Conservation (phyloP, 2,329 filamentous ascomycete genomes). For the Ceratocystis diversiconidia region DNA sequence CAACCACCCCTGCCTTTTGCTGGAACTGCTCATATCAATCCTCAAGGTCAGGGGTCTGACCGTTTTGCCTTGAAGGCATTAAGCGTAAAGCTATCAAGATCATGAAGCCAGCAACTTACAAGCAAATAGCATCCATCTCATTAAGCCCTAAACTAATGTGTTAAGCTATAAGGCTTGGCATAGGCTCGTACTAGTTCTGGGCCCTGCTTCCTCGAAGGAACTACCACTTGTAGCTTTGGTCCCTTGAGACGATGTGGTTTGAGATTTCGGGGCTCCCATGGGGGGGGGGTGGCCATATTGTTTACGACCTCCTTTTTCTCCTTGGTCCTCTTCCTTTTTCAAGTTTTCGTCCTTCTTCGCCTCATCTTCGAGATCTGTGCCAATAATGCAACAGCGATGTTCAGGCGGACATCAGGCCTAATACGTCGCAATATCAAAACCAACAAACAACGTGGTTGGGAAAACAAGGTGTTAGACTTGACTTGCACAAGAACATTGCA, state of each 20-base stretch:
- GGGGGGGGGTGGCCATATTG: neutral
- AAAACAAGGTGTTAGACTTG: too few relatives aligned
- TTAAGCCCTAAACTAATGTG: neutral
- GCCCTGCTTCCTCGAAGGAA: neutral
- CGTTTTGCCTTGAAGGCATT: too few relatives aligned
- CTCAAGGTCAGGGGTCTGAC: too few relatives aligned
- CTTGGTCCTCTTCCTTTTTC: neutral
- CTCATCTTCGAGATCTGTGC: neutral
- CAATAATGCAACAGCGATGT: neutral
- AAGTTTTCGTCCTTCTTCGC: neutral
- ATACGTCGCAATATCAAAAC: neutral
- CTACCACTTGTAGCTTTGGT: neutral
- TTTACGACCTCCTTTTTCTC: neutral
- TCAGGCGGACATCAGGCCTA: neutral
- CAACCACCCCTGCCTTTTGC: neutral
- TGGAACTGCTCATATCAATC: neutral
- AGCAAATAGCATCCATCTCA: neutral
- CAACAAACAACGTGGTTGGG: too few relatives aligned
- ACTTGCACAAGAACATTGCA: neutral
- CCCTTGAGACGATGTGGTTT: slow-evolving; percentile 4
- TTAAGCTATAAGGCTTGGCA: neutral
- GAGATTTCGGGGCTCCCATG: neutral
- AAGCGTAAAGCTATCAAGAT: too few relatives aligned
- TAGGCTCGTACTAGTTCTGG: neutral
- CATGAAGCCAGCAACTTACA: too few relatives aligned